phyloP scores from a whole-genome alignment of 2,329 filamentous ascomycete species.

The Fusarium neocosmosporiellum region DNA sequence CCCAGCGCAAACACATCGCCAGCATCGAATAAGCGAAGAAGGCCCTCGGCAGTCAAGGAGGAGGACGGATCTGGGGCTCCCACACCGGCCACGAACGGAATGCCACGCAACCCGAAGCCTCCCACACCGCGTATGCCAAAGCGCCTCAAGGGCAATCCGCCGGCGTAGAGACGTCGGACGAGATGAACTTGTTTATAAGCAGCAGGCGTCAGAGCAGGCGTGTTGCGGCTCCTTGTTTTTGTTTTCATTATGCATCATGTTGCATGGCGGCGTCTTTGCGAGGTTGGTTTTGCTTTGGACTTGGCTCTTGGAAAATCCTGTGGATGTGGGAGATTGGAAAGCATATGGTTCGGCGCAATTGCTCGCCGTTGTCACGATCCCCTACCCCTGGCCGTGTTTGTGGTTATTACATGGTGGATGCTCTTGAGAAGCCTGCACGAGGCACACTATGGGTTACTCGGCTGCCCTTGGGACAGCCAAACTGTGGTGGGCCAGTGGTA shows the following conservation, averaged over 20 bases:
- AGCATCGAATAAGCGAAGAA: slow-evolving; percentile 68
- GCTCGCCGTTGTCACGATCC: slow-evolving; percentile 12
- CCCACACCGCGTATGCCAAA: slow-evolving; percentile 69
- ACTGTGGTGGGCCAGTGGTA: neutral
- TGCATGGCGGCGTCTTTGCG: slow-evolving; percentile 52
- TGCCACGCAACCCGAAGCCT: slow-evolving; percentile 65
- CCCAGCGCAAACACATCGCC: slow-evolving; percentile 76
- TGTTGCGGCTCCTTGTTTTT: slow-evolving; percentile 23
- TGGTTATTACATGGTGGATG: slow-evolving; percentile 19
- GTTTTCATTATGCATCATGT: slow-evolving; percentile 48
- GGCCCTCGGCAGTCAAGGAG: slow-evolving; percentile 67
- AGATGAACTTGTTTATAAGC: neutral
- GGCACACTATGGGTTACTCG: neutral
- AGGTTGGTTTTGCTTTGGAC: slow-evolving; percentile 27
- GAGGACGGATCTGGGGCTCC: slow-evolving; percentile 64
- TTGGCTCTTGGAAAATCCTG: slow-evolving; percentile 38
- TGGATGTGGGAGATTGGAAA: slow-evolving; percentile 35
- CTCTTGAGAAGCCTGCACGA: slow-evolving; percentile 11
- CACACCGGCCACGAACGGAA: slow-evolving; percentile 62
- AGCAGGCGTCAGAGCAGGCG: neutral
- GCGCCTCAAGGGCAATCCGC: slow-evolving; percentile 61
- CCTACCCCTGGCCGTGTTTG: slow-evolving; percentile 18
- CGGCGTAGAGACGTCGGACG: slow-evolving; percentile 40
- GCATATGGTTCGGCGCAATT: slow-evolving; percentile 36
- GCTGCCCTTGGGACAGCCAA: neutral